A percentile compares a stretch with the other conserved stretches of the same genome.
Conservation (phyloP, 2,329 filamentous ascomycete genomes). For the Albophoma yamanashiensis region DNA sequence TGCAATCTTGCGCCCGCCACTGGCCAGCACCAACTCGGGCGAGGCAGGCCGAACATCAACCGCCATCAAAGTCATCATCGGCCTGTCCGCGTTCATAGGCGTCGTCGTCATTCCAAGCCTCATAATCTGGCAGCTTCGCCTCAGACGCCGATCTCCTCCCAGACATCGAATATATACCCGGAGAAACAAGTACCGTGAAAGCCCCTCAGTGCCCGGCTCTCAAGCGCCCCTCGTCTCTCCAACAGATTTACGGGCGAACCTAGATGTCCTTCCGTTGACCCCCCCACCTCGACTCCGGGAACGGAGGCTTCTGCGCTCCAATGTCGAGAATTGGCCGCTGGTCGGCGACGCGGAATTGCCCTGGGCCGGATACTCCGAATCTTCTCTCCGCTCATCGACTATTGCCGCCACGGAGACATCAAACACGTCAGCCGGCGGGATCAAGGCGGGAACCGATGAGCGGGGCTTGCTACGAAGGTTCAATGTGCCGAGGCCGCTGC, state of each 20-base stretch:
- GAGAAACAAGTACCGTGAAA: neutral
- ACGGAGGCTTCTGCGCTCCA: slow-evolving; percentile 28
- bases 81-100: slow-evolving; percentile 27
- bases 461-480: neutral
- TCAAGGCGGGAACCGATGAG: neutral
- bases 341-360: neutral
- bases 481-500: neutral
- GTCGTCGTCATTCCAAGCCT: slow-evolving; percentile 25
- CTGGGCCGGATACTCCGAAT: neutral
- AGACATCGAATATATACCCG: neutral
- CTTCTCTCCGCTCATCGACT: neutral
- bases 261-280: slow-evolving; percentile 19
- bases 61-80: slow-evolving; percentile 34
- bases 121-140: slow-evolving; percentile 22
- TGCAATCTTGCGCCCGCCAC: slow-evolving; percentile 1
- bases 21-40: neutral
- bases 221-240: slow-evolving; percentile 32
- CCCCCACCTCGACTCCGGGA: slow-evolving; percentile 38
- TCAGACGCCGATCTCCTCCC: slow-evolving; percentile 6
- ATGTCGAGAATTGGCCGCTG: neutral
- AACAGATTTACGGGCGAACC: slow-evolving; percentile 13
- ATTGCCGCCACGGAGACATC: neutral
- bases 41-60: slow-evolving; percentile 17
- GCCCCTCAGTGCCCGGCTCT: slow-evolving; percentile 14
- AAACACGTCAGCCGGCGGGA: too few species aligned